phyloP scores from a whole-genome alignment of 352 stramenopile genomes.

The Phytophthora multivora region DNA sequence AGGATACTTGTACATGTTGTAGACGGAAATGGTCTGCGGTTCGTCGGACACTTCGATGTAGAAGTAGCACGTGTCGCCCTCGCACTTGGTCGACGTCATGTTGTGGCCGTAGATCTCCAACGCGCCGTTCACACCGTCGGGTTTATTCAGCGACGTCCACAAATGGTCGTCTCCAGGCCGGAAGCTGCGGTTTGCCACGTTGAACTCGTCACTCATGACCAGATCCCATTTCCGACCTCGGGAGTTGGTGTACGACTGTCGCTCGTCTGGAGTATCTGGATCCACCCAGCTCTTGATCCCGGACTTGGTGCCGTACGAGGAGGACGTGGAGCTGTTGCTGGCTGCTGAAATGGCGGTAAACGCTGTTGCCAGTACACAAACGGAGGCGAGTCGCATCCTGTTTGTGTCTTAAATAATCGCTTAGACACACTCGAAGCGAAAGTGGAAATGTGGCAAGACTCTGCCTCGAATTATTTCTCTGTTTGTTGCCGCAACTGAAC shows the following conservation, averaged over 20 bases:
- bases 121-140: conserved; percentile 92
- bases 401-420: conserved; percentile 1
- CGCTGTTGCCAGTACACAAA: conserved; percentile 3
- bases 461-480: not conserved
- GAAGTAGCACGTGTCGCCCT: conserved; percentile 61
- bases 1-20: conserved; percentile 60
- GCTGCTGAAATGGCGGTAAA: conserved; percentile 7
- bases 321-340: conserved; percentile 20
- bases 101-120: conserved; percentile 93
- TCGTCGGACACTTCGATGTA: conserved; percentile 64
- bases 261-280: conserved; percentile 47
- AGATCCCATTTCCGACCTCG: conserved; percentile 73
- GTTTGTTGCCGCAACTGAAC: conserved; percentile 14
- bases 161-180: conserved; percentile 90
- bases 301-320: conserved; percentile 51
- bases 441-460: conserved; percentile 11
- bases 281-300: conserved; percentile 60
- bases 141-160: conserved; percentile 95
- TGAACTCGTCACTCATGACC: conserved; percentile 95
- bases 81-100: conserved; percentile 70
- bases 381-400: conserved; percentile 16
- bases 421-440: conserved; percentile 2
- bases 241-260: conserved; percentile 42
- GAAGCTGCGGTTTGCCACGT: conserved; percentile 87
- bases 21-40: conserved; percentile 45